phyloP scores from a whole-genome alignment of 306 rosid genomes.

The Sphenostylis stenocarpa region DNA sequence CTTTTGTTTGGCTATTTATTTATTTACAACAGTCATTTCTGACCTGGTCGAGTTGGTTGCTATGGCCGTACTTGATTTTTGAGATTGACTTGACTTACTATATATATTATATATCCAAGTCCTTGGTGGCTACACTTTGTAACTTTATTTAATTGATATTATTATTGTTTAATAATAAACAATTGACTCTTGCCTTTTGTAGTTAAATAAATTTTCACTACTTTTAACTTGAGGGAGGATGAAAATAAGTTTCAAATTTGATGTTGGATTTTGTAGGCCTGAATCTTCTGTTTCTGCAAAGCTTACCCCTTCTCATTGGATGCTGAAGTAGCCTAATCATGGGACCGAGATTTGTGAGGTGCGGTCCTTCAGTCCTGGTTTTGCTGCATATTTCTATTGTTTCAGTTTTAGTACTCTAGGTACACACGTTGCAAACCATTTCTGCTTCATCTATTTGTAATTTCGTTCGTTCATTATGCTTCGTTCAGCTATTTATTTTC shows the following conservation, averaged over 20 bases:
- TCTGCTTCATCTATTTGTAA: conserved; percentile 7
- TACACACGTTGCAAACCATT: background rate
- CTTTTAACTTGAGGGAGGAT: background rate
- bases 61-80: conserved; percentile 6
- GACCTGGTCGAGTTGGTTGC: conserved; percentile 12
- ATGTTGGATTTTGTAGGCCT: conserved; percentile 35
- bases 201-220: background rate
- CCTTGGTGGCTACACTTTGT: background rate
- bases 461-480: background rate
- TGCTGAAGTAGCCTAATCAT: conserved; percentile 39
- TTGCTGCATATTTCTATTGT: conserved; percentile 8
- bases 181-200: background rate
- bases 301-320: conserved; percentile 2
- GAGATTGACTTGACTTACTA: conserved; percentile 28
- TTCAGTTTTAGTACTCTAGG: background rate
- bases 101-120: background rate
- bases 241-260: background rate
- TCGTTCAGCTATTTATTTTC: background rate
- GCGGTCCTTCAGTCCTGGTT: conserved; percentile 23
- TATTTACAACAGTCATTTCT: background rate
- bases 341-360: conserved; percentile 67
- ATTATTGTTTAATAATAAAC: background rate
- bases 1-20: background rate
- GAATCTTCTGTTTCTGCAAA: conserved; percentile 13
- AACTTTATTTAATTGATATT: background rate